phyloP scores from a whole-genome alignment of 2,329 filamentous ascomycete species.

The Monosporascus sp. region DNA sequence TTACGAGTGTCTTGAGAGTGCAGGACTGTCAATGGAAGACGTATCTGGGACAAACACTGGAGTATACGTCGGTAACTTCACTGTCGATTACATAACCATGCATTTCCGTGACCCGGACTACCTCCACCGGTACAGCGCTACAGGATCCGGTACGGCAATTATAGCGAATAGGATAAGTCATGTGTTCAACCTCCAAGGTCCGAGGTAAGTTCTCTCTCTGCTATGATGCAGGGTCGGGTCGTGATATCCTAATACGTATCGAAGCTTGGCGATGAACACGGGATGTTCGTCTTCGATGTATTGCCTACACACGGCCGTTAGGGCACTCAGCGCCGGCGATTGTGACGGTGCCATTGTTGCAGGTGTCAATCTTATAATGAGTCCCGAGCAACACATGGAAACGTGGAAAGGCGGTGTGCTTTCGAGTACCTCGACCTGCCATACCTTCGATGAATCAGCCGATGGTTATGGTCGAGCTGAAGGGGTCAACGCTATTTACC shows the following conservation, averaged over 20 bases:
- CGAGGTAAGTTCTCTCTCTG: slow-evolving; percentile 12
- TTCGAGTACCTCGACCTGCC: slow-evolving; percentile 30
- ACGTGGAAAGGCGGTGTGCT: slow-evolving; percentile 25
- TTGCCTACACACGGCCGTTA: slow-evolving; percentile 13
- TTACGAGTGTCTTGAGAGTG: slow-evolving; percentile 25
- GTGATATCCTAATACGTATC: no score
- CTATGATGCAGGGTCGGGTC: neutral
- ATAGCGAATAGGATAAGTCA: slow-evolving; percentile 29
- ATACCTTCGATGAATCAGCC: slow-evolving; percentile 37
- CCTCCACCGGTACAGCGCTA: slow-evolving; percentile 18
- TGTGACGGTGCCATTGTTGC: slow-evolving; percentile 21
- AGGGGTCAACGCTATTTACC: slow-evolving; percentile 36
- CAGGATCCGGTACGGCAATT: slow-evolving; percentile 20
- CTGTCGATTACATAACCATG: slow-evolving; percentile 12
- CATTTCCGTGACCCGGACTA: slow-evolving; percentile 18
- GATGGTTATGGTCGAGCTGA: slow-evolving; percentile 50
- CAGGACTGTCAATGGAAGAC: slow-evolving; percentile 7
- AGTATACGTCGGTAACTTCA: slow-evolving; percentile 23
- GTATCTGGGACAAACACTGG: slow-evolving; percentile 10
- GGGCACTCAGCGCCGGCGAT: slow-evolving; percentile 10
- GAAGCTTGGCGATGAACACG: slow-evolving; percentile 25
- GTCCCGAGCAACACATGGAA: slow-evolving; percentile 14
- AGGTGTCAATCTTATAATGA: slow-evolving; percentile 16
- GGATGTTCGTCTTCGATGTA: slow-evolving; percentile 28
- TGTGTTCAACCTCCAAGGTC: slow-evolving; percentile 27